These are phyloP conservation scores for Neofusicoccum umdonicola DNA, from an alignment of 2,329 filamentous ascomycete genomes.

Conservation along the genomic window DNA sequence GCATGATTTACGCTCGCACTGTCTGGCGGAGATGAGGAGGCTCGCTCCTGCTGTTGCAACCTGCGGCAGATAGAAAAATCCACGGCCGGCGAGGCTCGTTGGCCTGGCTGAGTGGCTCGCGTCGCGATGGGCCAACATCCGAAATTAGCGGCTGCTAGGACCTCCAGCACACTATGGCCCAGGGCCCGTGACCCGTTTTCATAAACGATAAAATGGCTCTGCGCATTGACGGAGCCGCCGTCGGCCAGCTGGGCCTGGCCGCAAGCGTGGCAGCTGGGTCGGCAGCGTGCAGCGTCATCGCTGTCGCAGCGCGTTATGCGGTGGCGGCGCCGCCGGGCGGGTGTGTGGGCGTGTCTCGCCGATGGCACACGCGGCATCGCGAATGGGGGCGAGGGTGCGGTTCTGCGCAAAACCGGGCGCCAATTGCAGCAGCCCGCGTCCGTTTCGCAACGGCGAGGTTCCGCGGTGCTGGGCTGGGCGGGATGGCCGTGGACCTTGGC, in stretches of 20 bases:
- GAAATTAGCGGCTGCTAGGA: conserved; percentile 10
- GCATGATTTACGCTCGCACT: background rate
- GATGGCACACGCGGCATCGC: conserved; percentile 7
- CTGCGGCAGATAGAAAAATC: conserved; percentile 11
- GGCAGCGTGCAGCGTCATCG: conserved; percentile 1
- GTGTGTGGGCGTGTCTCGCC: background rate
- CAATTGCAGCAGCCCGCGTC: conserved; percentile 3
- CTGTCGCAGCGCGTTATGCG: background rate
- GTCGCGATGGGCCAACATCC: conserved; percentile 4
- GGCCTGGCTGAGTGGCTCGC: background rate
- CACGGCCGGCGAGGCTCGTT: background rate
- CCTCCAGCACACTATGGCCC: background rate
- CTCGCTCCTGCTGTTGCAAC: conserved; percentile 4
- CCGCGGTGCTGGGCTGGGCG: background rate
- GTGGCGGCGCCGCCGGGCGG: background rate
- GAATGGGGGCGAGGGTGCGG: background rate
- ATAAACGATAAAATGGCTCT: conserved; percentile 12
- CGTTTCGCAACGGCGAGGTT: conserved; percentile 5
- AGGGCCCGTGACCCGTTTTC: conserved; percentile 10
- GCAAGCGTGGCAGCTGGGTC: background rate
- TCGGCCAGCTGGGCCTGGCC: background rate
- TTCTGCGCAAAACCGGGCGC: background rate
- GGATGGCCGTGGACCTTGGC: background rate
- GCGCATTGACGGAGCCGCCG: background rate
- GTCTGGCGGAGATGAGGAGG: conserved; percentile 11